Base-by-base conservation (phyloP, 331 rosid genomes). In the Erythrophleum ivorense region DNA sequence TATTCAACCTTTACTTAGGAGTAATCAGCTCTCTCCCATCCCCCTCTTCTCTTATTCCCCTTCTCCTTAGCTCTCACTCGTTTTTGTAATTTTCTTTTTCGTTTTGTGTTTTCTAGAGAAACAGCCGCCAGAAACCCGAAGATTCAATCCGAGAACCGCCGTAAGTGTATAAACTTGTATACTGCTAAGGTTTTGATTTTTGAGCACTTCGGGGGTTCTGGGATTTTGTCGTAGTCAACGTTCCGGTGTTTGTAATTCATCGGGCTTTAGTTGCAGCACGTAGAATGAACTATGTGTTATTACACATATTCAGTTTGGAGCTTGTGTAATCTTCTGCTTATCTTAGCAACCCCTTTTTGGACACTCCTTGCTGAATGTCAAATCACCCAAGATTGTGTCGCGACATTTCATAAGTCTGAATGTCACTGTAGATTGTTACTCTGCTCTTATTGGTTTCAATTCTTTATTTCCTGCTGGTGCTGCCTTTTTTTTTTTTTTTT, bases 1-100 rank as follows among this genome's bases (percentile, higher is more conserved):
- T 96, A 82, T 94, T 94, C 87, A 91, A 94, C 87, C 98, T 94
- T 84, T 94, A 96, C 87, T 84, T 96, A 65, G 98, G 97, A 84
- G 95, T 90, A 83, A 57, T 69, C 57, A 11, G 21, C 58, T 70
- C 40, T 6, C 21, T 70, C 75, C 18, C 16, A 0, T 41, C 7
- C 48, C 43, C 3, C 33, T 18, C 11, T 67, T 43, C 31, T n/a
- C 13, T n/a, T 68, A 18, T 13, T 24, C 64, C 3, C 43, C 15
- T 41, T 40, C 12, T 21, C 15, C 67, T 0, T 9, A 5, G 31
- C 31, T 18, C 15, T 62, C 34, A 46, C 14, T 9, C 15, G 0
- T 53, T 36, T 21, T 52, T 6, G 7, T 60, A 55, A 21, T 55
- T 31, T 77, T 78, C 38, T 46, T n/a, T n/a, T 71, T 21, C 40